Evolutionary conservation across 768 basidiomycete species (phyloP).

Genomic region (Mycena haematopus): DNA sequence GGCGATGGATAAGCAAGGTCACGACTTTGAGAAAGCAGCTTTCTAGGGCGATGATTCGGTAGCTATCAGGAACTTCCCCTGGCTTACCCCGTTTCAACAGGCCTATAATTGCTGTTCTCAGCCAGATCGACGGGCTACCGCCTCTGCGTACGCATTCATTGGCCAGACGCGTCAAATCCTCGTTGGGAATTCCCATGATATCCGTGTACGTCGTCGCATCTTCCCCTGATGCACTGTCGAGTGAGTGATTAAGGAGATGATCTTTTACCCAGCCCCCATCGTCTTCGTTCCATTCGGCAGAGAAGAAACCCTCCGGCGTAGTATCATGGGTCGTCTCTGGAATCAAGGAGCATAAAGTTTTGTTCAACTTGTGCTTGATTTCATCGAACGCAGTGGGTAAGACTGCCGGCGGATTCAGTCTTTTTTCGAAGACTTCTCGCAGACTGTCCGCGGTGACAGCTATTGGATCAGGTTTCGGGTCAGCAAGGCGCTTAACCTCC

Average conservation of each 20-base stretch:
- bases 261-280: conserved; percentile 13
- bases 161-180: too few relatives aligned
- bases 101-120: too few relatives aligned
- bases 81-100: too few relatives aligned
- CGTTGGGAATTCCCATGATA: too few relatives aligned
- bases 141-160: too few relatives aligned
- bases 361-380: conserved; percentile 13
- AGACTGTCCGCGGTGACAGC: conserved; percentile 5
- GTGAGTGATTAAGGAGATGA: conserved; percentile 1
- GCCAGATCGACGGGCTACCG: too few relatives aligned
- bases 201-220: too few relatives aligned
- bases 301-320: conserved; percentile 22
- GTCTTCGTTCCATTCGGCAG: conserved; percentile 8
- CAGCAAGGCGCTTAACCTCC: conserved; percentile 2
- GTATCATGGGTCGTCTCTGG: conserved; percentile 12
- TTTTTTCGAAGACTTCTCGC: conserved; percentile 7
- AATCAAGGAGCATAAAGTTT: conserved; percentile 1
- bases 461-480: conserved; percentile 3
- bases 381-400: not conserved
- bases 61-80: too few relatives aligned
- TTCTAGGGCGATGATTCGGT: too few relatives aligned
- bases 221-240: too few relatives aligned
- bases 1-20: too few relatives aligned
- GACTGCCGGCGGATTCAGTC: conserved; percentile 13
- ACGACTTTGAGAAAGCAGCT: too few relatives aligned